Conservation (phyloP, 2,329 filamentous ascomycete genomes). For the Ophioceras dolichostomum region DNA sequence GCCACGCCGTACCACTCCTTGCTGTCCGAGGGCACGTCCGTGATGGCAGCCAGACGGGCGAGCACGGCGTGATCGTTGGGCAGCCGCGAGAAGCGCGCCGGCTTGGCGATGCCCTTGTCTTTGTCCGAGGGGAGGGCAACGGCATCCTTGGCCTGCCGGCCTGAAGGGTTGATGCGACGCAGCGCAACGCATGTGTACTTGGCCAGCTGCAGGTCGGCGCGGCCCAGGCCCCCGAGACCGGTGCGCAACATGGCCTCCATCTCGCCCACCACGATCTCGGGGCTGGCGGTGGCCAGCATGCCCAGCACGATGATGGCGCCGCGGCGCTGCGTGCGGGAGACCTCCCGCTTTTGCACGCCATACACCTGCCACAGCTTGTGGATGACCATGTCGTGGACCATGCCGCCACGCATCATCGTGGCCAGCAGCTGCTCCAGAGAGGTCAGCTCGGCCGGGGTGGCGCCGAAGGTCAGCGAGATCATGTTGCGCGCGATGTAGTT, state of each 20-base stretch:
- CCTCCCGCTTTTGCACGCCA: conserved; percentile 83
- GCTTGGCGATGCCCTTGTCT: no score
- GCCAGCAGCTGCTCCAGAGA: conserved; percentile 89
- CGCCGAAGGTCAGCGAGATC: conserved; percentile 96
- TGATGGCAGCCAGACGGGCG: conserved; percentile 66
- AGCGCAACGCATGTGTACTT: conserved; percentile 94
- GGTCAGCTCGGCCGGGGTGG: conserved; percentile 87
- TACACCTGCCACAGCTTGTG: conserved; percentile 97
- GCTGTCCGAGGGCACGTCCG: conserved; percentile 74
- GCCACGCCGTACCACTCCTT: conserved; percentile 86
- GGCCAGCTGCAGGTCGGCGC: conserved; percentile 73
- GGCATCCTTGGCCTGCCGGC: conserved; percentile 67
- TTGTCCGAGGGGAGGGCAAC: no score
- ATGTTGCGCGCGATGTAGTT: conserved; percentile 97
- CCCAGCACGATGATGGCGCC: conserved; percentile 93
- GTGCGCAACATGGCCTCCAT: conserved; percentile 91
- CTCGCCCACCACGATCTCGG: conserved; percentile 86
- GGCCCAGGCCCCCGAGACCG: conserved; percentile 70
- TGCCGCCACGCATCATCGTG: conserved; percentile 93
- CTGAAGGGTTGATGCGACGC: conserved; percentile 75
- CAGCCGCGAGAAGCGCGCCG: conserved; percentile 60
- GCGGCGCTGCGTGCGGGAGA: conserved; percentile 79
- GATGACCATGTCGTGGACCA: conserved; percentile 76
- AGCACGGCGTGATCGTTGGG: conserved; percentile 88
- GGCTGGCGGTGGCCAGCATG: conserved; percentile 88